Percentiles rank a stretch among this genome's conserved stretches.
phyloP scores from a whole-genome alignment of 2,329 filamentous ascomycete species.

The Calonectria pauciramosa region DNA sequence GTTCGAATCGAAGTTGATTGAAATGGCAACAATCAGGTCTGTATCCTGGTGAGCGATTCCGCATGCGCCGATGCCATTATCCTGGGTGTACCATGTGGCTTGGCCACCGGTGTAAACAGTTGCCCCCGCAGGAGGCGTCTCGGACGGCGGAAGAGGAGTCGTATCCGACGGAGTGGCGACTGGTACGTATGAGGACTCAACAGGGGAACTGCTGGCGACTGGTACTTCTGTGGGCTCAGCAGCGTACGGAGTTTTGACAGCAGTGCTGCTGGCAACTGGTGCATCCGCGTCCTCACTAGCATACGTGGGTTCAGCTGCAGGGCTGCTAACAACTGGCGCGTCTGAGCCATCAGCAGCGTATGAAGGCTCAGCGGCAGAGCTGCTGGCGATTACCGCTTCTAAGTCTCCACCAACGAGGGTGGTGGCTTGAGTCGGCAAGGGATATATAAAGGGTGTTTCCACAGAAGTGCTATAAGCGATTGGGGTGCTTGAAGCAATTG shows the following conservation, averaged over 20 bases:
- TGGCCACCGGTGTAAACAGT: not conserved
- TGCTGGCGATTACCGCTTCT: no score
- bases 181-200: not conserved
- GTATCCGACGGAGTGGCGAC: not conserved
- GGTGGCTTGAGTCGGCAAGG: not conserved
- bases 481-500: not conserved
- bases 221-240: not conserved
- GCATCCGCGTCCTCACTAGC: not conserved
- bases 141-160: not conserved
- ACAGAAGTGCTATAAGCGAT: not conserved
- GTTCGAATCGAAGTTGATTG: not conserved
- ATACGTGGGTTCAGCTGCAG: not conserved
- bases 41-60: not conserved
- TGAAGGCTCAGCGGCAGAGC: not conserved
- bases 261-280: not conserved
- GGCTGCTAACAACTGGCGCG: not conserved
- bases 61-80: not conserved
- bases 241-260: not conserved
- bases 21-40: not conserved
- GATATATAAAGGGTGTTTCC: not conserved
- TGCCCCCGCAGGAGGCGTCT: not conserved
- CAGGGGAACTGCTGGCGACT: not conserved
- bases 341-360: not conserved
- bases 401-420: no score
- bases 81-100: not conserved